Base-by-base conservation (phyloP, 345 rosid genomes). In the Hibiscus tridactylites region DNA sequence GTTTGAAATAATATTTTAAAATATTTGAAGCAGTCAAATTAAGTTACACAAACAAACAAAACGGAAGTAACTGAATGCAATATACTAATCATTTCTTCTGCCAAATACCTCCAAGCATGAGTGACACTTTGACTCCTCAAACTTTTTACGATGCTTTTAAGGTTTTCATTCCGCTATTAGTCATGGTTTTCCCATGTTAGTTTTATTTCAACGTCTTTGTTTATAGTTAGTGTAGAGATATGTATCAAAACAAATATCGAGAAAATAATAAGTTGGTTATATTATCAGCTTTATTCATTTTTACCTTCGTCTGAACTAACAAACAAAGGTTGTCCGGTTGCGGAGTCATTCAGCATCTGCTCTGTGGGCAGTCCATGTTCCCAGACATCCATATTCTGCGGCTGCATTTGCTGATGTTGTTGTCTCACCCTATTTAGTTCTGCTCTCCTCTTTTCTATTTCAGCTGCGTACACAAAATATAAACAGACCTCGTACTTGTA, bases 361-460 rank as follows among this genome's bases (percentile, higher is more conserved):
- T 52, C 52, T 2, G 11, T 6, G 10, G 19, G 2, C 15, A 71
- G 4, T 19, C 80, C 78, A 56, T 16, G 11, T n/a, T 37, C 68
- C 76, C 73, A 74, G 66, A 26, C 64, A 21, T 21, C 21, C 39
- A 9, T 3, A 17, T 44, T 58, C 42, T 57, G 67, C 16, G 1
- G 21, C 59, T 63, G 67, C 66, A 72, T 46, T 6, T 63, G 37
- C 13, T 70, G 59, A 3, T 72, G 78, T 9, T 59, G 76, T 42
- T 60, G 73, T 5, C 28, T 75, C 61, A 79, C 59, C n/a, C 76
- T 70, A 13, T 1, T 21, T 29, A 73, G 62, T 79, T 77, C 76
- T n/a, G 74, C 79, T 69, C 29, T 71, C 26, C 68, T 75, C 47
- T 57, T 6, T 70, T 71, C 75, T 46, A 82, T 71, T 42, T 73